Base-by-base conservation (phyloP, 2,329 filamentous ascomycete genomes). In the Achaetomium macrosporum region DNA sequence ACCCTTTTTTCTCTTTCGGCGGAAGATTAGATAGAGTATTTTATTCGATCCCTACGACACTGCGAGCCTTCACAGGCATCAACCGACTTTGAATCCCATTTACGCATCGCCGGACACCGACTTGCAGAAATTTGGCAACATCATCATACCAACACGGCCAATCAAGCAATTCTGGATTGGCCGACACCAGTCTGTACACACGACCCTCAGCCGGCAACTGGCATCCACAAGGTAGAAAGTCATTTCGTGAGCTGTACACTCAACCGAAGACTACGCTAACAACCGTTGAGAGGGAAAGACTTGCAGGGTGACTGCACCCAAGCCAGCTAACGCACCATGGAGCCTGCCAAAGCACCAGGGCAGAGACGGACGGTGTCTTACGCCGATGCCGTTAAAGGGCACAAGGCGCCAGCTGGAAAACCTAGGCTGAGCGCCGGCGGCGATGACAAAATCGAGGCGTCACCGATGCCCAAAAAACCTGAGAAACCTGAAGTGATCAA, bases 341-440 rank as follows among this genome's bases (percentile, higher is more conserved):
- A 47, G 25, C 13, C 42, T 15, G 15, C 42, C 29, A 30, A 41
- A 13, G 0, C 2, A 16, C 15, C 44, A 29, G 35, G 20, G 20
- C 45, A 50, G 17, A 39, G 30, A 11, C 30, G 30, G 13, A 19
- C 12, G 15, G 29, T 36, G 40, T 56, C 56, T 15, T 58, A 58
- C 35, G 56, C 56, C 13, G 56, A 58, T 35, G 51, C 49, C 17
- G 16, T 56, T 16, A 46, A 51, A 5, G 51, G 54, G 7, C 29
- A 50, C 43, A 52, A 54, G 37, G 46, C 41, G 25, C 39, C 50
- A 29, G 25, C 43, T 11, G 44, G 40, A 2, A 53, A 51, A 36
- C 10, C 47, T 11, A 50, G 49, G 19, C 42, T 25, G 25, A 25
- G 7, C 25, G 25, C 7, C 25, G 4, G 4, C 25, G 25, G 25